Evolutionary conservation across 2,329 filamentous ascomycete species (phyloP), one percentile per base, ranked within the genome.

Genomic region (Raffaelea deltoideospora): DNA sequence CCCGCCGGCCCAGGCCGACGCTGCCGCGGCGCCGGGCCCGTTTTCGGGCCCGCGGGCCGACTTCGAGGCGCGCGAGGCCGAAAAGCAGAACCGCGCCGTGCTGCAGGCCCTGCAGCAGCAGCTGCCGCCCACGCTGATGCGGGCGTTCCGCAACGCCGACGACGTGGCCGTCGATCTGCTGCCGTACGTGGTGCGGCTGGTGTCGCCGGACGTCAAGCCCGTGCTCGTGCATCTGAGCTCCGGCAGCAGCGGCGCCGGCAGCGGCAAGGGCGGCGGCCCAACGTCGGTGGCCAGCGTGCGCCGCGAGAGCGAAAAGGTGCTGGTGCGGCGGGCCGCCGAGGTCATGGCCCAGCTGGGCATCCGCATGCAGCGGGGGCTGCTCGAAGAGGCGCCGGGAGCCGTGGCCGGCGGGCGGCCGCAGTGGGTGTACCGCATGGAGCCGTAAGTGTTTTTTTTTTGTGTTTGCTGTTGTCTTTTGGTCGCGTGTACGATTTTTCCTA

Each of bases 351-450:
- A 85, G 15, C 69, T 88, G 13, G 82, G 86, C 14, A 73, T 96
- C 14, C 68, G 71, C 3, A 79, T 96, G 53, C 81, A 93, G 45
- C 79, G 77, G 50, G 79, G 81, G 11, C 76, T 78, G 48, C 72
- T 96, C 31, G 86, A 93, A 50, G 67, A 45, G 6, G 30, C 39
- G 3, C 42, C 37, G 9, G n/a, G n/a, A n/a, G 41, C 47, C 26
- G 68, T 69, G 8, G 55, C 65, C 5, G 63, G 60, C 17, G 65
- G 65, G 38, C 69, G 73, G 24, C 60, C 67, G 15, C 67, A 75
- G 46, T 96, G 77, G 69, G 78, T 93, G 9, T 96, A 93, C 56
- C 76, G 90, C 37, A 87, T 98, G 83, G 88, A 96, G 51, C 90
- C 90, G 69, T 87, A 63, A 67, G 79, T 76, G 17, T 35, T 23